Percentiles rank a stretch among this genome's conserved stretches.
phyloP scores from a whole-genome alignment of 2,329 filamentous ascomycete genomes.

The Fusarium sp. region DNA sequence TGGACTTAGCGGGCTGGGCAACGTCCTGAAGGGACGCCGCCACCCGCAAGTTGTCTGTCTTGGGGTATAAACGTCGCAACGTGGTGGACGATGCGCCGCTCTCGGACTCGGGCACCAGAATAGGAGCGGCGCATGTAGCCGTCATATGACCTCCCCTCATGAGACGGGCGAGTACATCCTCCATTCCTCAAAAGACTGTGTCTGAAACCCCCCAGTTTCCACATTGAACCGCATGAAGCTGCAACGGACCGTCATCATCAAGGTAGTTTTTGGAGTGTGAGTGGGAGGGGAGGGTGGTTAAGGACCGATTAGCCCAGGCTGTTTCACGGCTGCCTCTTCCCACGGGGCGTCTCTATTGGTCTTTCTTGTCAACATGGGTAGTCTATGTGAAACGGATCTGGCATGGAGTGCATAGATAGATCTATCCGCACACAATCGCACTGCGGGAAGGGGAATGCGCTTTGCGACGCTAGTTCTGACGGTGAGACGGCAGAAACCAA shows the following conservation, averaged over 20 bases:
- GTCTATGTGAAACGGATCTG: conserved; percentile 15
- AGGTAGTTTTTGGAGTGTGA: not conserved
- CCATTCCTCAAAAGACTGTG: not conserved
- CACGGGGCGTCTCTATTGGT: not conserved
- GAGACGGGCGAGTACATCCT: not conserved
- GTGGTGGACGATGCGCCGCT: not conserved
- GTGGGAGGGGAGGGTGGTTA: not conserved
- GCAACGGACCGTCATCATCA: conserved; percentile 1
- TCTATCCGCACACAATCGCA: not conserved
- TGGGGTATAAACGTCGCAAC: not conserved
- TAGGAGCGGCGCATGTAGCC: not conserved
- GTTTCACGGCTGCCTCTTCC: not conserved
- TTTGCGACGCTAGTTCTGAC: conserved; percentile 7
- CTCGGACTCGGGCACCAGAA: not conserved
- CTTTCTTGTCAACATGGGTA: not conserved
- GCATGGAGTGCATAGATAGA: conserved; percentile 2
- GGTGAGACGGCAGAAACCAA: not conserved
- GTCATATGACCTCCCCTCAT: conserved; percentile 1
- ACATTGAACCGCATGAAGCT: not conserved
- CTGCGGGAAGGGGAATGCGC: not conserved
- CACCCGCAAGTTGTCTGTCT: conserved; percentile 1
- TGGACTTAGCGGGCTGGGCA: not conserved
- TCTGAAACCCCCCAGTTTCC: not conserved
- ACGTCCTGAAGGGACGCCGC: conserved; percentile 7
- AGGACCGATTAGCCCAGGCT: not conserved